Conservation (phyloP, 129 eudicot species). For the Scalesia atractyloides region DNA sequence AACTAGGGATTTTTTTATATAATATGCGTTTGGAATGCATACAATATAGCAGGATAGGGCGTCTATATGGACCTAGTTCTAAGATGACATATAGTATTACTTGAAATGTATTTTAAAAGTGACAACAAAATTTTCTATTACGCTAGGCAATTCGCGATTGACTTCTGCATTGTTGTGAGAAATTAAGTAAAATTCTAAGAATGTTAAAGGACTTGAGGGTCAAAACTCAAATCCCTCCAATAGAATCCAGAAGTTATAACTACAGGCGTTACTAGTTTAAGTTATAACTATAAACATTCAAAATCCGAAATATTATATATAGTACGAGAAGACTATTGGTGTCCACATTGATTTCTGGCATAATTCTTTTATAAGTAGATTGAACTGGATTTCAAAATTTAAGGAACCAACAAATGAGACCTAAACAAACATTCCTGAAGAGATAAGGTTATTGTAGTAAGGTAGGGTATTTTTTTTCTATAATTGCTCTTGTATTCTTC, state of each 20-base stretch:
- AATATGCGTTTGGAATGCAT: not conserved
- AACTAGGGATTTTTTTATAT: not conserved
- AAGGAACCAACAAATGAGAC: not conserved
- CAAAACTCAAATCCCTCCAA: not conserved
- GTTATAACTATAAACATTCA: not conserved
- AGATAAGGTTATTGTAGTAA: no score
- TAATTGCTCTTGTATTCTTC: no score
- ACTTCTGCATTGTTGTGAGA: conserved; percentile 5
- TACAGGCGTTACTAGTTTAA: not conserved
- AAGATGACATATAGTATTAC: not conserved
- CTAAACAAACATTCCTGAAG: no score
- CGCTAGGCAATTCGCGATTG: not conserved
- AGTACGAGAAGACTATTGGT: conserved; percentile 4
- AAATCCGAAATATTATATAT: conserved; percentile 6
- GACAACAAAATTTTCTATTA: not conserved
- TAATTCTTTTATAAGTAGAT: not conserved
- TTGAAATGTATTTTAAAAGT: not conserved
- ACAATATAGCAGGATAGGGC: not conserved
- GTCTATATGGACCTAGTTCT: conserved; percentile 15
- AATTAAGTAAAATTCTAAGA: not conserved
- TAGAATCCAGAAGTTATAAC: not conserved
- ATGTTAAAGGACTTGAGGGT: not conserved
- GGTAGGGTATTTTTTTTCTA: no score
- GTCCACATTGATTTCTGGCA: not conserved
- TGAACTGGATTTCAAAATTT: conserved; percentile 2